Evolutionary conservation across 1,284 basidiomycete species (phyloP), one percentile per base, ranked within the genome.

Genomic region (Boletus smithii): DNA sequence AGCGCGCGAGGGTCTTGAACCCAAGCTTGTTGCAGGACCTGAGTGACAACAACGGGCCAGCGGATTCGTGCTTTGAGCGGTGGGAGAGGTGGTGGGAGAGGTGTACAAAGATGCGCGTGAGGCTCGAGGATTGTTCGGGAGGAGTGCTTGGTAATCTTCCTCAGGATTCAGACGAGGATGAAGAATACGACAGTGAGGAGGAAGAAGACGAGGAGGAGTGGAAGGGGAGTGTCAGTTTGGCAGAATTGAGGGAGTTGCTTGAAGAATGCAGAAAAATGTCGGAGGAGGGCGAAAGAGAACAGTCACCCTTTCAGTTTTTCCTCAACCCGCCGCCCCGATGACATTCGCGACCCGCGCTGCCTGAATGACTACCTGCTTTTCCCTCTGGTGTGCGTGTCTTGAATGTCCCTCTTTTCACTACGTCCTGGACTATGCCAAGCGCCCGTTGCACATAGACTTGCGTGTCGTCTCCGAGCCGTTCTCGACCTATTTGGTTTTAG

Each of bases 351-450:
- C 10, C 14, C n/a, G 10, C 34, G 8, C 24, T 29, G 2, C 24
- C 8, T 55, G 37, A 64, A 53, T 62, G 61, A 49, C 49, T 41
- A 36, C 51, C 46, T 3, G 71, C 73, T 55, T 84, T 88, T 3
- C 85, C 86, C 65, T 88, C 87, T 11, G 86, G 85, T 32, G 63
- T 75, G 36, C 88, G 70, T 4, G 84, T 74, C 59, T 81, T 85
- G 68, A 89, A 90, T 11, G 78, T 56, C 0, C 81, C 85, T 47
- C 83, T 69, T 27, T 74, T 72, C 17, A 63, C 61, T 0, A 88
- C 79, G 7, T 68, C 67, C 22, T 66, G 52, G 4, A 88, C 50
- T 39, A 88, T 80, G 14, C 50, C 62, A 4, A 60, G 54, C 8
- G 67, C 73, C 45, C 76, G 72, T 10, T 65, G 53, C 0, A 65